These are phyloP conservation scores for Melastoma candidum DNA, from an alignment of 441 rosid genomes.

Conservation along the genomic window DNA sequence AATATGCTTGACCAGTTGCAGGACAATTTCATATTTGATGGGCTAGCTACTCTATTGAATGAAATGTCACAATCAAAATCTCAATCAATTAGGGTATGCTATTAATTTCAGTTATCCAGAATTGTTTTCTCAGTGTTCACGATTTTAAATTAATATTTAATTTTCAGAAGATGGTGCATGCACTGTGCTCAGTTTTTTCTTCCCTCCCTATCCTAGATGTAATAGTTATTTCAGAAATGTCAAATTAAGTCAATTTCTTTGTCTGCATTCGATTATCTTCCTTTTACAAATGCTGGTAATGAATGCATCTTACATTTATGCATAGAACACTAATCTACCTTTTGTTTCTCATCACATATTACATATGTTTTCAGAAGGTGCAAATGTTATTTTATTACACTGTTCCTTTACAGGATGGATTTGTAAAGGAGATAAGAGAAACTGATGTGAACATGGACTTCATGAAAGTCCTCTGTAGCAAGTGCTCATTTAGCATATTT, in stretches of 20 bases:
- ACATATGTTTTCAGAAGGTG: too few species aligned
- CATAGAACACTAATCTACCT: too few species aligned
- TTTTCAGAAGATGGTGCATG: too few species aligned
- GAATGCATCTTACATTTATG: too few species aligned
- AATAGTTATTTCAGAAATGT: too few species aligned
- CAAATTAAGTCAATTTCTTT: too few species aligned
- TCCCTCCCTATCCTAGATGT: too few species aligned
- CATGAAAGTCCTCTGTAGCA: conserved; percentile 49
- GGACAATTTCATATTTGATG: conserved; percentile 49
- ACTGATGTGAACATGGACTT: conserved; percentile 66
- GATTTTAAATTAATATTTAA: conserved; percentile 1
- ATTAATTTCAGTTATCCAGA: conserved; percentile 7
- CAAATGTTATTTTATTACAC: conserved; percentile 2
- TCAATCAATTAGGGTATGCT: conserved; percentile 41
- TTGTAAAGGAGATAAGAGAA: conserved; percentile 57
- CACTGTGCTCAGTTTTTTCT: too few species aligned
- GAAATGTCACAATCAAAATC: conserved; percentile 32
- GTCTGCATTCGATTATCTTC: too few species aligned
- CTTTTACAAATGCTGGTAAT: too few species aligned
- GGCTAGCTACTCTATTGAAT: conserved; percentile 47
- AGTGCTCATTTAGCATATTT: conserved; percentile 66
- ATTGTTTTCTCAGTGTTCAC: conserved; percentile 7
- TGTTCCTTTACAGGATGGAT: conserved; percentile 49
- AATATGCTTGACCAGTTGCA: conserved; percentile 55
- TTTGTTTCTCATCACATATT: too few species aligned